phyloP scores from a whole-genome alignment of 441 rosid species.

The Euphorbia celastroides region DNA sequence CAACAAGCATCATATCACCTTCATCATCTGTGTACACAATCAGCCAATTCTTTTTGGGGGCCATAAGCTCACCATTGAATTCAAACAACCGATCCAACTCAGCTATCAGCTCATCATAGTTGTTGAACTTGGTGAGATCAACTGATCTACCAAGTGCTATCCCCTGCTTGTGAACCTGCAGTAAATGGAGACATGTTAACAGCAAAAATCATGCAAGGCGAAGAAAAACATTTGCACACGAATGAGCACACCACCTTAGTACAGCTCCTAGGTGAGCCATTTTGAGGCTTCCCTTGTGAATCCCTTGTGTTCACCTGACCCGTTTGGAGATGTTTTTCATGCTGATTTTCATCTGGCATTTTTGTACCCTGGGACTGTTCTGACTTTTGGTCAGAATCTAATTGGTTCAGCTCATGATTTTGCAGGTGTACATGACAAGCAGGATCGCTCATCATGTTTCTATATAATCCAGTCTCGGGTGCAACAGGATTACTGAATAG shows the following conservation, averaged over 20 bases:
- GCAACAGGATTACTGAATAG: slow-evolving; percentile 41
- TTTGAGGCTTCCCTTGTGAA: slow-evolving; percentile 34
- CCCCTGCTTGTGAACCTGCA: slow-evolving; percentile 89
- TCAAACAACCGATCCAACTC: slow-evolving; percentile 85
- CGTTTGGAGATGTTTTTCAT: slow-evolving; percentile 35
- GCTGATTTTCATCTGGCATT: slow-evolving; percentile 46
- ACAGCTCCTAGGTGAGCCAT: slow-evolving; percentile 65
- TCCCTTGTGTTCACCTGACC: slow-evolving; percentile 40
- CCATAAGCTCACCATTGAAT: slow-evolving; percentile 69
- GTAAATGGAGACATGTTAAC: too few relatives aligned
- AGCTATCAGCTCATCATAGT: slow-evolving; percentile 72
- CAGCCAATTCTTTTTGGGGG: slow-evolving; percentile 66
- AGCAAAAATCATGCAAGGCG: not conserved
- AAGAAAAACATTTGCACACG: not conserved
- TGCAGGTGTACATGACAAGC: slow-evolving; percentile 18
- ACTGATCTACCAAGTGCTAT: slow-evolving; percentile 94
- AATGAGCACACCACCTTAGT: slow-evolving; percentile 45
- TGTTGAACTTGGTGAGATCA: slow-evolving; percentile 77
- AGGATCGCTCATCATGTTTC: slow-evolving; percentile 27
- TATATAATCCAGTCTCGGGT: slow-evolving; percentile 29
- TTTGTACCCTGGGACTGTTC: slow-evolving; percentile 50
- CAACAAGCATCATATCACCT: slow-evolving; percentile 98
- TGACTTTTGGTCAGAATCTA: slow-evolving; percentile 35
- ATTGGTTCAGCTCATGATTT: slow-evolving; percentile 29
- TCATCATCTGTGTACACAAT: slow-evolving; percentile 90